Base-by-base conservation (phyloP, 495 filamentous ascomycete genomes). In the Talaromyces thailandensis region DNA sequence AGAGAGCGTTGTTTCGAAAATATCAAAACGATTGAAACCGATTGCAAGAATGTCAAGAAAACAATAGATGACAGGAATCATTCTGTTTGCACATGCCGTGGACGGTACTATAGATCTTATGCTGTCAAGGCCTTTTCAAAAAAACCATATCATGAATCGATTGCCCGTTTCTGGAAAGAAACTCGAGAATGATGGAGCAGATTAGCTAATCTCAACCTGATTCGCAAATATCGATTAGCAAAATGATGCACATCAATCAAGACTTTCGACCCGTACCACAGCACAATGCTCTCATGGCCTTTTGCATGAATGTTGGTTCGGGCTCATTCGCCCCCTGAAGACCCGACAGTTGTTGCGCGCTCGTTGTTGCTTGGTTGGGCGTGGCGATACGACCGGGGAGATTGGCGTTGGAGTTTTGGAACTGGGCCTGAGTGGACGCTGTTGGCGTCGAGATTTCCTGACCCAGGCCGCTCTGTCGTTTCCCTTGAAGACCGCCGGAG, bases 341-440 rank as follows among this genome's bases (percentile, higher is more conserved):
- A 56, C 74, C 76, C 43, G 65, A 69, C 58, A 68, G 60, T 62
- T 76, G 76, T 64, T 84, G 83, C 24, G 40, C 32, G 64, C 74
- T 81, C 64, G 75, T 77, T 72, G 82, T 75, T 29, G 73, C 76
- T 61, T 81, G 82, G 66, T 86, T 76, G 60, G 81, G 77, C 66
- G 79, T 86, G 40, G 75, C 71, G 69, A 88, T 80, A 64, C 86
- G 81, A 63, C 83, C 83, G 26, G 88, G 85, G 62, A 95, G 83
- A 74, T 95, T 92, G 66, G 90, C 88, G 68, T 87, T 89, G 75
- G 89, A 92, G 79, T 86, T 89, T 77, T 92, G 89, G 80, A 95
- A 96, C 70, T 96, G 92, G 62, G 92, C 91, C 73, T 91, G 88
- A 61, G 88, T 93, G 67, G 90, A 93, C 64, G 86, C 86, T 61